Base-by-base conservation (phyloP, 2,329 filamentous ascomycete species). In the Penicillium sp. region DNA sequence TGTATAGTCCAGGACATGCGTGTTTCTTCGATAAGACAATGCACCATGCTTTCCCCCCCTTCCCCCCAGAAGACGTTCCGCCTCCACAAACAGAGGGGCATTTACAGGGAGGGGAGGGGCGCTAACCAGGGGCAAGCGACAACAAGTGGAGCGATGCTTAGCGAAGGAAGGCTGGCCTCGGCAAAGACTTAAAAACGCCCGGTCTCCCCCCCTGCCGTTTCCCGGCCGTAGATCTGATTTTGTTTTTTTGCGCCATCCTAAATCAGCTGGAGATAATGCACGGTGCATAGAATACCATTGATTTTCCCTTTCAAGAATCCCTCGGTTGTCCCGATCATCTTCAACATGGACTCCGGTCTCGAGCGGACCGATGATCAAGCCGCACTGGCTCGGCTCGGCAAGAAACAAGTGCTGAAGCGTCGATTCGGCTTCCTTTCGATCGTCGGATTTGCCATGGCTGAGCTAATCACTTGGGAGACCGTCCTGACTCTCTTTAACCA, bases 381-480 rank as follows among this genome's bases (percentile, higher is more conserved):
- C 15, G 39, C 39, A 15, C 64, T 78, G 44, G 75, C 74, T 21
- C 62, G 73, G 26, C 68, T 77, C 17, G 75, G 75, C 54, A 77
- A 78, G 63, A 77, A 76, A 52, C 73, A 75, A 61, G 74, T 76
- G 46, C 69, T 77, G 36, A 71, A 74, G 49, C 70, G 74, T 23
- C 73, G 74, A 42, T 77, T 77, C 53, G 68, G 67, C 24, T 73
- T 77, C 58, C 55, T 71, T 58, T 73, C 73, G 13, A 64, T 77
- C 12, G 73, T 77, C 49, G 74, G 71, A 8, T 77, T 77, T 49
- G 74, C 75, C 5, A 72, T 76, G 44, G 75, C 73, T 55, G 73
- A 76, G 52, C 52, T 76, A 24, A 76, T 77, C 46, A 76, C 75
- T 21, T 77, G 74, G 75, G 75, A 78, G 49, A 77, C 75, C 0